Evolutionary conservation across 768 basidiomycete species (phyloP), one percentile per base, ranked within the genome.

Genomic region (Ramaria sp.): DNA sequence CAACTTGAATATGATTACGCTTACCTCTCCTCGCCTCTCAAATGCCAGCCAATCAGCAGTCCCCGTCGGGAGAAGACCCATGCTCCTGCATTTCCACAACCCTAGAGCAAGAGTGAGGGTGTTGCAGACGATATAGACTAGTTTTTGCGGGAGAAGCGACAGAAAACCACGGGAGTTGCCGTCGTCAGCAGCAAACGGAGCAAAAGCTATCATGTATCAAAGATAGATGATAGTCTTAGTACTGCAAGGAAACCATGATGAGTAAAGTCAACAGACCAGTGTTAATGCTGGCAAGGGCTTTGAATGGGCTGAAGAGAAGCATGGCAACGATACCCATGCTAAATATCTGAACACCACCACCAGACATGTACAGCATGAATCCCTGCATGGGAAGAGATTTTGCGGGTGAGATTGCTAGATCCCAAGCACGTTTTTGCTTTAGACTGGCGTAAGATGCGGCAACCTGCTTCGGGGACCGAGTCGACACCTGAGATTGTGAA

Each of bases 361-460:
- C 94, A 20, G 92, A 94, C 88, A 97, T 95, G 79, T 97, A 97
- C 34, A 97, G 77, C 94, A 97, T 97, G 73, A 97, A 88, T 4
- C 86, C 91, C 66, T 97, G 92, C 94, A 96, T 96, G 3, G 93
- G 93, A 27, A 97, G 77, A 13, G 84, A 82, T 70, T 97, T 96
- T 34, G 88, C 90, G 0, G 93, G 93, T 3, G 80, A 74, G 50
- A 84, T 78, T 39, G 91, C 91, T 42, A 89, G 75, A 60, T 91
- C 89, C 87, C 91, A 90, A 43, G 91, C 91, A 27, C 88, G 83
- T 64, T 79, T 84, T 61, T 80, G 80, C 66, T 91, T 90, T 59
- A 92, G 73, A 22, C 71, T 68, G 60, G 85, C 79, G 62, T 88
- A 83, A 3, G 81, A 80, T 20, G 70, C 71, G 4, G 61, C 61